phyloP scores from a whole-genome alignment of 805 yeast species.

The Nakazawaea ernobii region DNA sequence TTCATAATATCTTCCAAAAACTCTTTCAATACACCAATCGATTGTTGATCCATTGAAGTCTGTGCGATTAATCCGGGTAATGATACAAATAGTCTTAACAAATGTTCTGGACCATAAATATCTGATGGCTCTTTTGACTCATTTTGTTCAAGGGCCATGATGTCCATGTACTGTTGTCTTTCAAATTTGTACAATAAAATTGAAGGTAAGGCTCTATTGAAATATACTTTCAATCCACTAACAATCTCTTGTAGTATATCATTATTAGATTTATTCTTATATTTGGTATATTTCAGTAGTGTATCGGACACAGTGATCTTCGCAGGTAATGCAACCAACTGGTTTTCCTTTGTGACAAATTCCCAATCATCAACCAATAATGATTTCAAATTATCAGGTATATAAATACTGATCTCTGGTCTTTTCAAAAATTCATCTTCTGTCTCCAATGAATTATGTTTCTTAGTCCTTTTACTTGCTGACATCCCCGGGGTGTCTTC shows the following conservation, averaged over 20 bases:
- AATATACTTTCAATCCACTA: slow-evolving; percentile 64
- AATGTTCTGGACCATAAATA: slow-evolving; percentile 77
- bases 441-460: slow-evolving; percentile 10
- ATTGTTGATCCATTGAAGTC: slow-evolving; percentile 75
- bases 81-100: slow-evolving; percentile 68
- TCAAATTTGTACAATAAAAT: slow-evolving; percentile 71
- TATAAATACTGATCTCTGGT: slow-evolving; percentile 47
- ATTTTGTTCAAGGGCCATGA: slow-evolving; percentile 20
- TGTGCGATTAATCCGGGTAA: slow-evolving; percentile 80
- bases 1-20: slow-evolving; percentile 50
- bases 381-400: slow-evolving; percentile 65
- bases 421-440: slow-evolving; percentile 29
- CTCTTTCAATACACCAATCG: slow-evolving; percentile 47
- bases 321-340: slow-evolving; percentile 62
- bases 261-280: slow-evolving; percentile 21
- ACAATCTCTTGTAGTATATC: slow-evolving; percentile 64
- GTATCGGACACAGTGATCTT: slow-evolving; percentile 47
- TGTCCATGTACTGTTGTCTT: slow-evolving; percentile 61
- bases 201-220: slow-evolving; percentile 67
- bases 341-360: slow-evolving; percentile 72
- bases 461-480: slow-evolving; percentile 2
- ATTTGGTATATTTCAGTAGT: slow-evolving; percentile 43
- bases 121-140: slow-evolving; percentile 30
- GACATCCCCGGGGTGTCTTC: not conserved
- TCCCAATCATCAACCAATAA: slow-evolving; percentile 93